These are phyloP conservation scores for Termitomyces sp. DNA, from an alignment of 768 basidiomycete species.

Conservation along the genomic window DNA sequence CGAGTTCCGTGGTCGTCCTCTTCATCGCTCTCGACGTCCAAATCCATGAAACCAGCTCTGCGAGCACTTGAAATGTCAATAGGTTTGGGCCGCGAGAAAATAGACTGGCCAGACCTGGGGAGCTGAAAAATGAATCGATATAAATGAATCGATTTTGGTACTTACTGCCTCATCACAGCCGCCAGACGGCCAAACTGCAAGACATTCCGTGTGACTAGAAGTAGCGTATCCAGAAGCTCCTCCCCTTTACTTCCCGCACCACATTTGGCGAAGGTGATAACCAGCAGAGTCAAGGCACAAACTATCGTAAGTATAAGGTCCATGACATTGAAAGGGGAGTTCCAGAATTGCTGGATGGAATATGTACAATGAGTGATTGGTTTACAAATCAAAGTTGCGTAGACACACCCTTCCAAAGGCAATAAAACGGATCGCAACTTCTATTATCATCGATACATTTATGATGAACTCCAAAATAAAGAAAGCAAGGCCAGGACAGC, in stretches of 20 bases:
- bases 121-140: background rate
- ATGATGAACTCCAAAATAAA: slow-evolving; percentile 88
- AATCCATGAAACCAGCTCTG: slow-evolving; percentile 66
- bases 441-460: slow-evolving; percentile 89
- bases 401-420: slow-evolving; percentile 86
- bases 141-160: slow-evolving; percentile 15
- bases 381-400: background rate
- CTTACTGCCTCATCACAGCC: slow-evolving; percentile 90
- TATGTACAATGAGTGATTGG: background rate
- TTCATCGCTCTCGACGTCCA: slow-evolving; percentile 67
- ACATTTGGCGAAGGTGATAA: slow-evolving; percentile 87
- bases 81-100: slow-evolving; percentile 82
- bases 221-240: slow-evolving; percentile 87
- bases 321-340: slow-evolving; percentile 86
- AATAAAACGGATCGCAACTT: slow-evolving; percentile 87
- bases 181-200: slow-evolving; percentile 92
- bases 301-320: slow-evolving; percentile 87
- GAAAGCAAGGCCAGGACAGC: slow-evolving; percentile 85
- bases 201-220: slow-evolving; percentile 89
- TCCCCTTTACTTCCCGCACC: slow-evolving; percentile 84
- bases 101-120: slow-evolving; percentile 79
- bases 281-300: slow-evolving; percentile 84
- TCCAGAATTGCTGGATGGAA: slow-evolving; percentile 87
- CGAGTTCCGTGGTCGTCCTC: slow-evolving; percentile 60
- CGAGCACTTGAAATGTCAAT: slow-evolving; percentile 77